Evolutionary conservation across 1,284 basidiomycete species (phyloP).

Genomic region (Inonotus obliquus): DNA sequence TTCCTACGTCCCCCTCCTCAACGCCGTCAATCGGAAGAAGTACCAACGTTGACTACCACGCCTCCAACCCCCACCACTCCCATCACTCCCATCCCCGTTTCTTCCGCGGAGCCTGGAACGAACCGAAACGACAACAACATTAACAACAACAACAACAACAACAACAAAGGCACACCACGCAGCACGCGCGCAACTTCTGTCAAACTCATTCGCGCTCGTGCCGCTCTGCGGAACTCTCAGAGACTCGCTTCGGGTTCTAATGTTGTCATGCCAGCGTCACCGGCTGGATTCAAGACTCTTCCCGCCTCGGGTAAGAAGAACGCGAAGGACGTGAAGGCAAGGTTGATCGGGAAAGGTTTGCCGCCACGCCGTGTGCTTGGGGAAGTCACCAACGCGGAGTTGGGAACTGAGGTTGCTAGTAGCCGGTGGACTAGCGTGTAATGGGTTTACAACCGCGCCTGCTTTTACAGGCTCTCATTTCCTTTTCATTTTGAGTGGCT

Average conservation of each 20-base stretch:
- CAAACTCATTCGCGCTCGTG: slow-evolving; percentile 12
- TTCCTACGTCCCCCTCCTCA: slow-evolving; percentile 6
- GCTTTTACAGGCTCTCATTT: too few relatives aligned
- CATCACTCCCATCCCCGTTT: background rate
- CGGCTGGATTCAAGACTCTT: background rate
- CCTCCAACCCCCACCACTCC: background rate
- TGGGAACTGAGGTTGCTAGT: background rate
- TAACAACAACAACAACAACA: background rate
- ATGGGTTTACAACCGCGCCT: background rate
- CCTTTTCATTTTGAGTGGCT: too few relatives aligned
- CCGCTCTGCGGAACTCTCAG: background rate
- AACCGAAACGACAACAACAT: background rate
- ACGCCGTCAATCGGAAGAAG: slow-evolving; percentile 4
- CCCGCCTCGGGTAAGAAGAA: background rate
- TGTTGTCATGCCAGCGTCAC: background rate
- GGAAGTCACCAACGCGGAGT: slow-evolving; percentile 7
- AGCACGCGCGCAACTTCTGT: slow-evolving; percentile 13
- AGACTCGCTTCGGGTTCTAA: background rate
- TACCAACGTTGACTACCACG: background rate
- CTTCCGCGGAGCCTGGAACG: background rate
- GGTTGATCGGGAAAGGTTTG: slow-evolving; percentile 6
- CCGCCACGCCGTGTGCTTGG: slow-evolving; percentile 6
- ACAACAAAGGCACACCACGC: slow-evolving; percentile 4
- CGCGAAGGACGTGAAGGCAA: background rate
- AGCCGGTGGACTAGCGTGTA: background rate